Evolutionary conservation across 257 asterid genomes (phyloP), one percentile per base, ranked within the genome.

Genomic region (Capsicum chinense): DNA sequence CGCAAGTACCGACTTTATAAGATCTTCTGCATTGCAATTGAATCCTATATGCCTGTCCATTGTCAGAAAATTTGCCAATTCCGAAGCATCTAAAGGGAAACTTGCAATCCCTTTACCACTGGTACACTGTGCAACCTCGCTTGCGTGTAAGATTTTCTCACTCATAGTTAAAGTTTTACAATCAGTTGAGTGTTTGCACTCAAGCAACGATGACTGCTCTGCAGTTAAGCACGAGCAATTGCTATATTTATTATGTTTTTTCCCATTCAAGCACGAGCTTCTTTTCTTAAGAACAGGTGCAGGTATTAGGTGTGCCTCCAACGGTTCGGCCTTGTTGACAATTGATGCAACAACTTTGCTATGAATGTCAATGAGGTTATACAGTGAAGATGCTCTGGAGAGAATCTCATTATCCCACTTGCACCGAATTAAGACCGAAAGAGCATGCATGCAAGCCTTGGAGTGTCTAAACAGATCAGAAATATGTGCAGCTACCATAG

Each of bases 401-500:
- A 90, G 91, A 86, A 95, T 97, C 87, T 93, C 97, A 57, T 76
- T 86, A 85, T 97, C 98, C 99, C 98, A 95, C 89, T 95, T 95
- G 91, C 98, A 97, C 84, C 92, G 89, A 76, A 91, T 89, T 90
- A 97, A 90, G 87, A 90, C 87, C 11, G 98, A 91, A 79, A 97
- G 98, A 86, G 98, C 95, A 83, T 93, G 94, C 93, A 90, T 95
- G 92, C 99, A 97, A 80, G 98, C 98, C 92, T 93, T 97, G n/a
- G 99, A 97, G 47, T 87, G 92, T 90, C 97, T 88, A 89, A 97
- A 97, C 88, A 97, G 89, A 89, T 95, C 98, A 59, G 99, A 95
- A 84, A 97, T 89, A 89, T 95, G 99, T 87, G 99, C 99, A 2
- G 99, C 99, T 79, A 97, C 99, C 99, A 97, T 97, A 56, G 99